Base-by-base conservation (phyloP, 345 rosid species). In the Clausena lansium region DNA sequence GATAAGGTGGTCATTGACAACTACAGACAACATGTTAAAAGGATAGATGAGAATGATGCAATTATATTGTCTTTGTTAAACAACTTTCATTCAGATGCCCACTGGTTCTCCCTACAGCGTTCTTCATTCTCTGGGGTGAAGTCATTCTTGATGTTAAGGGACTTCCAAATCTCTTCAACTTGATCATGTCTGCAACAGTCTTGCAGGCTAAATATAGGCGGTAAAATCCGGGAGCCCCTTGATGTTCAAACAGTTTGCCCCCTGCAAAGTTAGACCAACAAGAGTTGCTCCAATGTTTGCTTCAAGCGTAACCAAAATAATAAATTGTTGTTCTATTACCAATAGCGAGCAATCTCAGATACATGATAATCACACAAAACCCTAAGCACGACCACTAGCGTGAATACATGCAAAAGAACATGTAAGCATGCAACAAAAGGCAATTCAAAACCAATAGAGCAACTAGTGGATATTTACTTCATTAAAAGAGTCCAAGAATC, bases 41-140 rank as follows among this genome's bases (percentile, higher is more conserved):
- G 9, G 27, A 11, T 19, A 24, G 36, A 36, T 36, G 20, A 13
- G 11, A 70, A 7, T 1, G 8, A 11, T 55, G 13, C 2, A 27
- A 24, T 9, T 20, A 27, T 17, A 13, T 64, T 52, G 39, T 2
- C 55, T 9, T 36, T 27, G 35, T 45, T 7, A 30, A 7, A 63
- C 22, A 11, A 66, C 28, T 63, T n/a, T 88, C 83, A 91, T 70
- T 87, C 89, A 32, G 89, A 89, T 0, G 93, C 97, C 97, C 93
- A 89, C 67, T 86, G 93, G 69, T 87, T 87, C 85, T 91, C 92
- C 59, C 89, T 79, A 17, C 95, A 84, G 45, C 89, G 88, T 84
- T 89, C 91, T 77, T 89, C 95, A 75, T 91, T 93, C 68, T 89
- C 94, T 0, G 85, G 78, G 19, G 88, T 83, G 81, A 86, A 88